Conservation (phyloP, 2,329 filamentous ascomycete species). For the Pseudocercospora macadamiae region DNA sequence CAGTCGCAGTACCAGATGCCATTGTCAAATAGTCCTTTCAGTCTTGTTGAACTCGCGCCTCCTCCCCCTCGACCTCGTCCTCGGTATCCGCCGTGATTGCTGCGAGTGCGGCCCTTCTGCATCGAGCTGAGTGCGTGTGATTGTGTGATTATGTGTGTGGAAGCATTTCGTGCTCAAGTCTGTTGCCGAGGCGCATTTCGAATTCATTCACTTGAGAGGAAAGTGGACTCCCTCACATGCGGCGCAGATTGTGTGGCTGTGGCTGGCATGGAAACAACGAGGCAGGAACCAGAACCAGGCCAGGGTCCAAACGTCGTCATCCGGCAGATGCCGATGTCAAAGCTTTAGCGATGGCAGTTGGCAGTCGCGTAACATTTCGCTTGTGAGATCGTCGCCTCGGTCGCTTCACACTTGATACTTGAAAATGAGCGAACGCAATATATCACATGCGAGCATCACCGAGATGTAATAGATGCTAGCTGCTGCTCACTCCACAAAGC, state of each 20-base stretch:
- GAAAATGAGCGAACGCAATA: too few species aligned
- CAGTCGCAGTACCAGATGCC: slow-evolving; percentile 60
- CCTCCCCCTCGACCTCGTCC: slow-evolving; percentile 10
- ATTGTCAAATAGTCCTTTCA: slow-evolving; percentile 37
- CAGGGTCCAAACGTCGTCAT: background rate
- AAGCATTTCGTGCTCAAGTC: too few species aligned
- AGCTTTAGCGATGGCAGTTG: too few species aligned
- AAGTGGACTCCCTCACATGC: background rate
- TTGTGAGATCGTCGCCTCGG: too few species aligned
- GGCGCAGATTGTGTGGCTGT: background rate
- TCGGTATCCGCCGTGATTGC: slow-evolving; percentile 14
- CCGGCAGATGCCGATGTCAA: too few species aligned
- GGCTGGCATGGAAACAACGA: background rate
- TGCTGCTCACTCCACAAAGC: background rate
- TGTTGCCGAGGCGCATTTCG: background rate
- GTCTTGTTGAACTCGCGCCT: background rate
- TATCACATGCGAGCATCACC: background rate
- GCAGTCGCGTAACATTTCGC: too few species aligned
- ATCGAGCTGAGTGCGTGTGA: background rate
- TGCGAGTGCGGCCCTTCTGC: slow-evolving; percentile 12
- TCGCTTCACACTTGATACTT: background rate
- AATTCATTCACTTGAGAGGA: background rate
- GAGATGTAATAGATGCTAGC: slow-evolving; percentile 1
- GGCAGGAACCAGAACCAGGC: background rate
- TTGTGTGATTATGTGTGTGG: too few species aligned